A percentile compares a stretch with the other conserved stretches of the same genome.
Evolutionary conservation across 192 early-diverging fungal species (phyloP).

Genomic region (Chytriomyces confervae): DNA sequence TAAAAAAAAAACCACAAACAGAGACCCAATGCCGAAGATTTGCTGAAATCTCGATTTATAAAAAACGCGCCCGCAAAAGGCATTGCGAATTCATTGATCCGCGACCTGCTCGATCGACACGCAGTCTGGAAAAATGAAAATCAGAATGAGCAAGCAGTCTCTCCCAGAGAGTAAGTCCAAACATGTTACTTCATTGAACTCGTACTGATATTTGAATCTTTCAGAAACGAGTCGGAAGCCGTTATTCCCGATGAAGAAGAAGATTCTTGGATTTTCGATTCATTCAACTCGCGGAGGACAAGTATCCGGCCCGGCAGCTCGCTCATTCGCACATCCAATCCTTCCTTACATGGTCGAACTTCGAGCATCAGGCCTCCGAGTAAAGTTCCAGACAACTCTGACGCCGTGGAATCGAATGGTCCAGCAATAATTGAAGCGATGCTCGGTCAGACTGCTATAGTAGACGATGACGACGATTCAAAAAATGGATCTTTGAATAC

Average conservation of each 20-base stretch:
- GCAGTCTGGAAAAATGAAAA: slow-evolving; percentile 58
- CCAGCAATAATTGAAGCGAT: neutral
- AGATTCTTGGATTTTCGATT: slow-evolving; percentile 54
- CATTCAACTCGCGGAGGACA: slow-evolving; percentile 39
- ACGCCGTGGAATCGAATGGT: neutral
- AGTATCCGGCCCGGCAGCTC: neutral
- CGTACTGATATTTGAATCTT: neutral
- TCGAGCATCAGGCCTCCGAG: slow-evolving; percentile 23
- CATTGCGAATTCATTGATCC: slow-evolving; percentile 50
- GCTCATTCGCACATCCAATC: neutral
- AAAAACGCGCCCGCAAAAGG: slow-evolving; percentile 56
- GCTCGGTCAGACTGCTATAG: neutral
- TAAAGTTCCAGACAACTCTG: slow-evolving; percentile 22
- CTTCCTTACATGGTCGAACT: slow-evolving; percentile 3
- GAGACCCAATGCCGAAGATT: slow-evolving; percentile 86
- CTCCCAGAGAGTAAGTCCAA: slow-evolving; percentile 13
- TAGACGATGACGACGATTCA: neutral
- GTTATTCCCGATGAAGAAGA: slow-evolving; percentile 34
- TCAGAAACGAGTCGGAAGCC: slow-evolving; percentile 33
- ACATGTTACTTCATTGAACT: neutral
- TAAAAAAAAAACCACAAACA: slow-evolving; percentile 38
- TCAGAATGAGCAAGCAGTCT: slow-evolving; percentile 20
- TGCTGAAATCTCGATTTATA: slow-evolving; percentile 83
- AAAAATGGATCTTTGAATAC: slow-evolving; percentile 1
- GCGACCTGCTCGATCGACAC: slow-evolving; percentile 70